Evolutionary conservation across 108 stramenopile species (phyloP).

Genomic region (Schizochytrium sp.): DNA sequence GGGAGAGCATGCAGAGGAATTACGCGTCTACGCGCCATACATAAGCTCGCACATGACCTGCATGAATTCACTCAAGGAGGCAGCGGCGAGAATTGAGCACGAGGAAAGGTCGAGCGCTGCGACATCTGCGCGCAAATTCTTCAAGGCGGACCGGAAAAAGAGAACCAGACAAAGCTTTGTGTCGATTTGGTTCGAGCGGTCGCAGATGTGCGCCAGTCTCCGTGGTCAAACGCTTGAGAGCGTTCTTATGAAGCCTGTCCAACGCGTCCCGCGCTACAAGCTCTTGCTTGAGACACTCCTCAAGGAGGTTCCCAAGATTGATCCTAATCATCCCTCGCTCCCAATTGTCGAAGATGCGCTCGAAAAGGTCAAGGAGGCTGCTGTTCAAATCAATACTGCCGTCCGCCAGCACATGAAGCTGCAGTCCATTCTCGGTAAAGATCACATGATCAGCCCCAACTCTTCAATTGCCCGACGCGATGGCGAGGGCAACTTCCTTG

Average conservation of each 20-base stretch:
- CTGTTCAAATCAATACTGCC: not conserved
- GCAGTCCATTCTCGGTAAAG: not conserved
- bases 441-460: constrained; percentile 16
- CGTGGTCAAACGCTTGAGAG: not conserved
- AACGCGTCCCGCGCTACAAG: not conserved
- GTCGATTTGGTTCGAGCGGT: not conserved
- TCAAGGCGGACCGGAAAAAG: not conserved
- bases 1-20: not conserved
- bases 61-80: not conserved
- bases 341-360: not conserved
- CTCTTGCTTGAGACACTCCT: not conserved
- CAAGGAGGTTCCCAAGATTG: constrained; percentile 9
- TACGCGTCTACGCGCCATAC: constrained; percentile 6
- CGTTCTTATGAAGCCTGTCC: not conserved
- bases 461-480: not conserved
- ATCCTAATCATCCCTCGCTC: not conserved
- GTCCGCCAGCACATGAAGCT: constrained; percentile 8
- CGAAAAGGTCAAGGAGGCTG: not conserved
- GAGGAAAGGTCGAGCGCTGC: not conserved
- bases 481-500: not conserved
- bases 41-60: constrained; percentile 1
- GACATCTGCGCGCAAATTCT: not conserved
- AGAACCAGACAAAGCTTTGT: not conserved
- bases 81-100: not conserved
- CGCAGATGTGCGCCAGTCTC: not conserved